phyloP scores from a whole-genome alignment of 148 eudicot species.

The Nepenthes mirabilis region DNA sequence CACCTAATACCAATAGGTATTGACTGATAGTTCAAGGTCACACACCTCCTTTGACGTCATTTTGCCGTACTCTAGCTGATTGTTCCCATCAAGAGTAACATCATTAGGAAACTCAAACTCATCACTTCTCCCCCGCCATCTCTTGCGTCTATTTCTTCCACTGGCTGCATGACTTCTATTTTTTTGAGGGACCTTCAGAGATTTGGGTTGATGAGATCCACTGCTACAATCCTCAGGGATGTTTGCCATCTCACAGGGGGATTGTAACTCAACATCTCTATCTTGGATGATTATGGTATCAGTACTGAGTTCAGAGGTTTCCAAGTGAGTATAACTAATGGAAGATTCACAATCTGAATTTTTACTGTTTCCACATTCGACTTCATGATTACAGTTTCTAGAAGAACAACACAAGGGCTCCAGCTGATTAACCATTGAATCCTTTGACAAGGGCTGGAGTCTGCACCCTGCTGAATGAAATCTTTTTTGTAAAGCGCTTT shows the following conservation, averaged over 20 bases:
- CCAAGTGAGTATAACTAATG: constrained; percentile 23
- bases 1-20: too few relatives aligned
- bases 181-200: constrained; percentile 27
- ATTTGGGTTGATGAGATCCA: constrained; percentile 27
- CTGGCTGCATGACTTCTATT: constrained; percentile 36
- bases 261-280: constrained; percentile 47
- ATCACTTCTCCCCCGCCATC: constrained; percentile 82
- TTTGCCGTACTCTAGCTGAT: constrained; percentile 24
- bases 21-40: not conserved
- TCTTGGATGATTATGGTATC: constrained; percentile 30
- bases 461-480: too few relatives aligned
- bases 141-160: constrained; percentile 69
- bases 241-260: constrained; percentile 35
- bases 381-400: constrained; percentile 28
- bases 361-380: constrained; percentile 27
- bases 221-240: constrained; percentile 74
- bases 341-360: constrained; percentile 53
- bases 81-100: constrained; percentile 14
- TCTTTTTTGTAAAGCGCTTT: too few relatives aligned
- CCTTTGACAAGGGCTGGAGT: constrained; percentile 1
- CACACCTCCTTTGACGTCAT: constrained; percentile 6
- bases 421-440: constrained; percentile 14
- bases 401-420: constrained; percentile 32
- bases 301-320: constrained; percentile 38
- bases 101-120: constrained; percentile 21